phyloP scores from a whole-genome alignment of 352 stramenopile species.

The Halophytophthora polymorphica region DNA sequence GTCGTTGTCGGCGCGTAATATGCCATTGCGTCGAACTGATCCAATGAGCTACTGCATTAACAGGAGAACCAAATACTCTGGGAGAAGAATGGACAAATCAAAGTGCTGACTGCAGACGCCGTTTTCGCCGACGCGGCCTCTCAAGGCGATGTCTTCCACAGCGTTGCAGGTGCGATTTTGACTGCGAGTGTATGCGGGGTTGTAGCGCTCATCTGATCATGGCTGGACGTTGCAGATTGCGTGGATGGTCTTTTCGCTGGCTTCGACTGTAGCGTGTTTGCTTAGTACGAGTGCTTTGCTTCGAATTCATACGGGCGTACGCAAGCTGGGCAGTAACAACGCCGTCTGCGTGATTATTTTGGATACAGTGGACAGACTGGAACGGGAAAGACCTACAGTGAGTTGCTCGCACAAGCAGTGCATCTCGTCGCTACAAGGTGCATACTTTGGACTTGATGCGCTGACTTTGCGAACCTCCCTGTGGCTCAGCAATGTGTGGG shows the following conservation, averaged over 20 bases:
- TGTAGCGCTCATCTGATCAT: not conserved
- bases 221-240: constrained; percentile 34
- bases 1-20: not conserved
- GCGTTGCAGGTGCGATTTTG: constrained; percentile 40
- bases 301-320: not conserved
- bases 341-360: constrained; percentile 3
- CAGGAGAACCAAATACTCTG: constrained; percentile 47
- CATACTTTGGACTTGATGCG: not conserved
- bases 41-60: not conserved
- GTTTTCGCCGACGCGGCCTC: constrained; percentile 36
- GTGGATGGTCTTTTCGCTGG: constrained; percentile 54
- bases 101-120: constrained; percentile 49
- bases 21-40: no score
- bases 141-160: constrained; percentile 48
- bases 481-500: constrained; percentile 55
- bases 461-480: not conserved
- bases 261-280: constrained; percentile 72
- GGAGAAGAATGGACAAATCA: constrained; percentile 69
- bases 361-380: constrained; percentile 57
- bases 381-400: constrained; percentile 70
- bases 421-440: not conserved
- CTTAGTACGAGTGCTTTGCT: constrained; percentile 39
- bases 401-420: not conserved
- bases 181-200: not conserved
- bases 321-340: not conserved